Base-by-base conservation (phyloP, 2,329 filamentous ascomycete genomes). In the Balansia obtecta region DNA sequence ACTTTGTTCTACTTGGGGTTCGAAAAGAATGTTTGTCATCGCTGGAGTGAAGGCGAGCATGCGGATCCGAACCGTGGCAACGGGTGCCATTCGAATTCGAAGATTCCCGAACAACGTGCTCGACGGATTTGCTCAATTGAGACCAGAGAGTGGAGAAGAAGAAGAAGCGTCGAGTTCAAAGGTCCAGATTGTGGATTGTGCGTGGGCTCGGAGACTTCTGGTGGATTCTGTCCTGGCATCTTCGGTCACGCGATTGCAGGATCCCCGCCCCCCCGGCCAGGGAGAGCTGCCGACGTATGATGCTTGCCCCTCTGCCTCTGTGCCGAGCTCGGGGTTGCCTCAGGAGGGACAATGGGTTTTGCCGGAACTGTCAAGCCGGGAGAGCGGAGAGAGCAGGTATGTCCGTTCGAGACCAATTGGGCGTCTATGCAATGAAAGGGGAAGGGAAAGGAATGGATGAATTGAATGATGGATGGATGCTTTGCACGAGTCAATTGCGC, bases 241-340 rank as follows among this genome's bases (percentile, higher is more conserved):
- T 27, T 37, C n/a, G 47, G 47, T 49, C 47, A 49, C 47, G 47
- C 47, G 47, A 49, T 49, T 9, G 38, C 39, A 39, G 38, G 38
- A 39, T 15, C 13, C 38, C 38, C 7, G 10, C 38, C 38, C 38
- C 33, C 20, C n/a, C n/a, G n/a, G 20, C 20, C 20, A 22, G 9
- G 33, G 33, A 11, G 33, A 34, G 33, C 33, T 22, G 33, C 9
- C 33, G 13, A 34, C 33, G 33, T 34, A 34, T 34, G 9, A 34
- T 34, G 33, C 33, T n/a, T n/a, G n/a, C n/a, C n/a, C 33, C 20
- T 20, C 40, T 13, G 10, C 13, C 33, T 34, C 33, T 34, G 33
- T 3, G 33, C 33, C 20, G 20, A 22, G 20, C 20, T 3, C 20
- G 20, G 20, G 20, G 20, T 22, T 4, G 4, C 20, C 20, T 22